Base-by-base conservation (phyloP, 2,329 filamentous ascomycete genomes). In the Pseudogymnoascus sp. region DNA sequence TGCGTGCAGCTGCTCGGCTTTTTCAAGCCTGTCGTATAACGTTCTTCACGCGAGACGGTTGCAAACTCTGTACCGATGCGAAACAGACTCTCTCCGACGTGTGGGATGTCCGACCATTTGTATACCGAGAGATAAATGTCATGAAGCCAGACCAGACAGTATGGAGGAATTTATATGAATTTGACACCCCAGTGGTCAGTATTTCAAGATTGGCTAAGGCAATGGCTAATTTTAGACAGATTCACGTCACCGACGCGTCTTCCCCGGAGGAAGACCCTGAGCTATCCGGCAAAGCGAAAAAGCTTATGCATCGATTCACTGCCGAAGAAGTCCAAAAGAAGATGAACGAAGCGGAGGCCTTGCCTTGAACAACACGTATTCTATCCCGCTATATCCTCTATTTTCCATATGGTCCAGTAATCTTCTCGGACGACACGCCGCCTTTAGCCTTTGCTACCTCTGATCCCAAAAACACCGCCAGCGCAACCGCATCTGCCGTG, bases 261-360 rank as follows among this genome's bases (percentile, higher is more conserved):
- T 72, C 77, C 1, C 75, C 76, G 9, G 76, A 79, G 59, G 83
- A 83, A 65, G 73, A 79, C 22, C 78, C 83, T 8, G 63, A 77
- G 61, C 80, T 79, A 3, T 81, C 81, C 1, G 79, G 80, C 5
- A 77, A 83, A 64, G 85, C 87, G 1, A 74, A 81, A 61, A 91
- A 91, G 72, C 76, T 92, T 57, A 92, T 92, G 88, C 89, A 92
- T 71, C 81, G 87, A 16, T 90, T 92, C 73, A 86, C 82, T 0
- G 75, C 80, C 25, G 81, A 84, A 4, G 81, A 91, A 62, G 82
- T 93, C 2, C 77, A 83, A 63, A 78, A 77, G 16, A 82, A 86
- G 70, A 90, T 92, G 87, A 83, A 91, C 67, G 74, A 79, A 37
- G 80, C 79, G 61, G 71, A 69, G 62, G 62, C 30, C n/a, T 22